These are phyloP conservation scores for Purpureocillium takamizusanense DNA, from an alignment of 2,329 filamentous ascomycete species.

Conservation along the genomic window DNA sequence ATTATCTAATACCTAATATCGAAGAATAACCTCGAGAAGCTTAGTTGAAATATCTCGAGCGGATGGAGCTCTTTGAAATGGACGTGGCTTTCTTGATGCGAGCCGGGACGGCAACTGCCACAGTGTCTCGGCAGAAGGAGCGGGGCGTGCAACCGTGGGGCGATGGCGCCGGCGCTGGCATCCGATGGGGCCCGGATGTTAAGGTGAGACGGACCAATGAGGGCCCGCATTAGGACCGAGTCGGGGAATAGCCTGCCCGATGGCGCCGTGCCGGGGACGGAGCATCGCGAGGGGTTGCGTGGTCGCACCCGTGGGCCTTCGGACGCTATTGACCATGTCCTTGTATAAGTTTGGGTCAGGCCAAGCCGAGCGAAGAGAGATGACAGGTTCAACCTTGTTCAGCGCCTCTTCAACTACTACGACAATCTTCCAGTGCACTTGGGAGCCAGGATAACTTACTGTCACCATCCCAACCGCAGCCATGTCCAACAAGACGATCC, in stretches of 20 bases:
- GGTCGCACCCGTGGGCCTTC: no score
- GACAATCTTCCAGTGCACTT: no score
- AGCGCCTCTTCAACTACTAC: no score
- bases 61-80: no score
- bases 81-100: no score
- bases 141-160: no score
- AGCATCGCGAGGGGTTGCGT: neutral
- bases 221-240: neutral
- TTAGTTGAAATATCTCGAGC: no score
- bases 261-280: neutral
- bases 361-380: no score
- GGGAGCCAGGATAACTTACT: no score
- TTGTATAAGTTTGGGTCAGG: no score
- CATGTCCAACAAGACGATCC: constrained; percentile 18
- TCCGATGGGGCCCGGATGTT: constrained; percentile 5
- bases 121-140: neutral
- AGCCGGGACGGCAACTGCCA: neutral
- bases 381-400: no score
- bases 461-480: neutral
- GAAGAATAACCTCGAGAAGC: constrained; percentile 2
- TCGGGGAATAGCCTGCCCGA: neutral
- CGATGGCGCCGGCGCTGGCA: neutral
- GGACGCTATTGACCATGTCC: no score
- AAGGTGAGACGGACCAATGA: neutral
- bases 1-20: constrained; percentile 13